Percentiles rank a stretch among this genome's conserved stretches.
Conservation (phyloP, 2,329 filamentous ascomycete species). For the Phialophora expanda region DNA sequence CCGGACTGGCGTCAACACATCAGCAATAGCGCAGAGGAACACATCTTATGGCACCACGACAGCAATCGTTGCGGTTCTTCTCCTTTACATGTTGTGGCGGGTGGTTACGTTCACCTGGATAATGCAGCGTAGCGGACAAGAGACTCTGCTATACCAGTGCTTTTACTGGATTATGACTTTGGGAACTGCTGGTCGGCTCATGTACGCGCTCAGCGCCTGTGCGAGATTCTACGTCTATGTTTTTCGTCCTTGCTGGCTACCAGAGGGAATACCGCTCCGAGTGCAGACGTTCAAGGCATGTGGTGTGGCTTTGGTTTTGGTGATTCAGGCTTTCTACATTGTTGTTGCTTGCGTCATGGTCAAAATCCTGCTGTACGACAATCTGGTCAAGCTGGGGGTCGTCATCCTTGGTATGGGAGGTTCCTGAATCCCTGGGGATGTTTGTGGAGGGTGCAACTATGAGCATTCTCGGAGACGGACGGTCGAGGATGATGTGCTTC, state of each 20-base stretch:
- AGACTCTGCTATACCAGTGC: neutral
- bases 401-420: neutral
- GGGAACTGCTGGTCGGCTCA: constrained; percentile 6
- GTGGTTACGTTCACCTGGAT: neutral
- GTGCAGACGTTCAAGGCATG: constrained; percentile 3
- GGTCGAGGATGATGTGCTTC: too few species aligned
- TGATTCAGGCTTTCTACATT: neutral
- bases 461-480: neutral
- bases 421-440: neutral
- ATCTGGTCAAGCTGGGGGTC: constrained; percentile 9
- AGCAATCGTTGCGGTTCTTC: constrained; percentile 2
- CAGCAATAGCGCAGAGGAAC: neutral
- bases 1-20: neutral
- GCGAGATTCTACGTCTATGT: constrained; percentile 14
- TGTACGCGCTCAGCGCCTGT: constrained; percentile 13
- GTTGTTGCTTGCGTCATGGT: constrained; percentile 5
- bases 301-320: neutral
- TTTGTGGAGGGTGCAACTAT: neutral
- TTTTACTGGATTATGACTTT: constrained; percentile 10
- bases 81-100: constrained; percentile 11
- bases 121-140: constrained; percentile 8
- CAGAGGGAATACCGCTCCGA: neutral
- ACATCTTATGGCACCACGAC: neutral
- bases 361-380: constrained; percentile 6
- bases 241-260: constrained; percentile 10